phyloP scores from a whole-genome alignment of 305 asterid genomes.

The Fraxinus floribunda region DNA sequence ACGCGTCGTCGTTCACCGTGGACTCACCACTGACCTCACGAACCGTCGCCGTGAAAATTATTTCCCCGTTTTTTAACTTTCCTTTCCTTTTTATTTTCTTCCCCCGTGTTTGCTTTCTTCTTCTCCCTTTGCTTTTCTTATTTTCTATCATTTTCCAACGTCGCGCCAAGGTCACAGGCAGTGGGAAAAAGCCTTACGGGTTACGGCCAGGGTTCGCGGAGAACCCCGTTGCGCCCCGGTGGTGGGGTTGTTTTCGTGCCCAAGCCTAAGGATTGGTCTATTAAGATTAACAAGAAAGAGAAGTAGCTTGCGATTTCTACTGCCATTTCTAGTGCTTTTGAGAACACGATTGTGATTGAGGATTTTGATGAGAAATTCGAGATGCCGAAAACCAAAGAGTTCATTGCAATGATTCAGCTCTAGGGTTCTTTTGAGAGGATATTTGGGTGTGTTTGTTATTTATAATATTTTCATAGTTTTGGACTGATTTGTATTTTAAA shows the following conservation, averaged over 20 bases:
- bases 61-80: no score
- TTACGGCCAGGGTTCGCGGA: constrained; percentile 65
- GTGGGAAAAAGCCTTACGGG: constrained; percentile 76
- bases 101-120: no score
- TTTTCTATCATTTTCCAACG: no score
- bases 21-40: constrained; percentile 80
- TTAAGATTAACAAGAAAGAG: constrained; percentile 83
- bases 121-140: no score
- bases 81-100: no score
- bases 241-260: constrained; percentile 96
- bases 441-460: no score
- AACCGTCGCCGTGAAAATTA: constrained; percentile 56
- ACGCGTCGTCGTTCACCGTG: constrained; percentile 97
- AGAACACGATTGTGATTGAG: constrained; percentile 67
- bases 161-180: constrained; percentile 88
- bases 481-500: no score
- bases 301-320: constrained; percentile 82
- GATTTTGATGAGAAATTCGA: constrained; percentile 76
- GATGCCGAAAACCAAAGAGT: constrained; percentile 81
- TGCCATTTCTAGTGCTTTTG: constrained; percentile 68
- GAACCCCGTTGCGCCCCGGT: constrained; percentile 93
- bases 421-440: no score
- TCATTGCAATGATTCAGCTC: constrained; percentile 48
- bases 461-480: no score
- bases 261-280: constrained; percentile 89